Conservation (phyloP, 2,329 filamentous ascomycete species). For the Cladorrhinum sp. region DNA sequence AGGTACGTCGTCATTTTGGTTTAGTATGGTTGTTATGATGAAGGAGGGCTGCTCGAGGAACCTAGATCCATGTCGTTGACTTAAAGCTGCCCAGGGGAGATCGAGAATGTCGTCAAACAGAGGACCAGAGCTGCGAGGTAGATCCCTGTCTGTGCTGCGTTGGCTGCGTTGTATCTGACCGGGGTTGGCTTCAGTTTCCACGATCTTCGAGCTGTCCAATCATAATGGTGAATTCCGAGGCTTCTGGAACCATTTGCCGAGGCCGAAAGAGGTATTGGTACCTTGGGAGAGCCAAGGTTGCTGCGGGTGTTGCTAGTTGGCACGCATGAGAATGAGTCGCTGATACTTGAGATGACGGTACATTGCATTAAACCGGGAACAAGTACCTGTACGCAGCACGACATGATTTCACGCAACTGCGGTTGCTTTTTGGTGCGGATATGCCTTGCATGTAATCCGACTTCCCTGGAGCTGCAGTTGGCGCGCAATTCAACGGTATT, state of each 20-base stretch:
- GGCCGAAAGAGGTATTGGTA: slow-evolving; percentile 17
- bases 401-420: background rate
- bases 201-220: slow-evolving; percentile 21
- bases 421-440: slow-evolving; percentile 20
- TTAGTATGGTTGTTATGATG: slow-evolving; percentile 29
- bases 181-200: slow-evolving; percentile 25
- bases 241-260: slow-evolving; percentile 29
- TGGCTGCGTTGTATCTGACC: slow-evolving; percentile 25
- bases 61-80: slow-evolving; percentile 42
- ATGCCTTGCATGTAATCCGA: slow-evolving; percentile 18
- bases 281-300: slow-evolving; percentile 12
- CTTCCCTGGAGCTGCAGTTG: slow-evolving; percentile 10
- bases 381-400: slow-evolving; percentile 21
- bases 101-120: slow-evolving; percentile 37
- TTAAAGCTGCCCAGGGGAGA: slow-evolving; percentile 25
- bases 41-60: slow-evolving; percentile 30
- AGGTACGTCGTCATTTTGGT: slow-evolving; percentile 22
- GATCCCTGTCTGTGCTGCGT: slow-evolving; percentile 29
- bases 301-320: slow-evolving; percentile 11
- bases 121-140: slow-evolving; percentile 24
- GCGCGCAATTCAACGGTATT: slow-evolving; percentile 13
- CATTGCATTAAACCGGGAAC: slow-evolving; percentile 21
- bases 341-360: slow-evolving; percentile 11
- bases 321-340: slow-evolving; percentile 21
- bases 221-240: slow-evolving; percentile 13